Base-by-base conservation (phyloP, 495 filamentous ascomycete species). In the Hyaloscypha bicolor region DNA sequence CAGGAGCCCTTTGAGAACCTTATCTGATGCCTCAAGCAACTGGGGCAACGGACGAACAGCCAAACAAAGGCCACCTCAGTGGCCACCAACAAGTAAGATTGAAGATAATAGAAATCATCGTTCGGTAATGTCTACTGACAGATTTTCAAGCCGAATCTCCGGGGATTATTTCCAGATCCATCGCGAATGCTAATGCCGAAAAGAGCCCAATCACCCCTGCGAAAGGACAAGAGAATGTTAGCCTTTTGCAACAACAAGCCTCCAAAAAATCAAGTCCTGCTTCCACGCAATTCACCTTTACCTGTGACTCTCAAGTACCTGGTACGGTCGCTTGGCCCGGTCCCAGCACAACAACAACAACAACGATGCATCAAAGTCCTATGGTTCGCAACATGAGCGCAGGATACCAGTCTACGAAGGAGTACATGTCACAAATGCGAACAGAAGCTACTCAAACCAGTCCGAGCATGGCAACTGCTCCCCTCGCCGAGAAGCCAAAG, bases 261-360 rank as follows among this genome's bases (percentile, higher is more conserved):
- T 83, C 85, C 9, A 81, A 83, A 3, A 87, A 86, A 72, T 75
- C 80, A 3, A 87, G 83, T 33, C 80, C 86, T 29, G 84, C 87
- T 12, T 92, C 93, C 63, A 88, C 90, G 0, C 92, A 96, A 69
- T 97, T 97, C 72, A 97, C 93, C 19, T 97, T 97, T 76, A 95
- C 90, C 2, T 94, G 92, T 76, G 90, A 92, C 65, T 80, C 84
- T 0, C 82, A 83, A 62, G 81, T 83, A 12, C 80, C 82, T 8
- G 79, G 78, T 4, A 72, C 75, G n/a, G 53, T 78, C 22, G 71
- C 79, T 31, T 85, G 82, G 83, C 80, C 83, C 39, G 82, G 71
- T 21, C 60, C 68, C 6, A 64, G 48, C 29, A 62, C 29, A 53
- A 48, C 42, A 12, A 37, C 33, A 37, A 60, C 64, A 21, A 21